Base-by-base conservation (phyloP, 306 rosid species). In the Fragaria nilgerrensis region DNA sequence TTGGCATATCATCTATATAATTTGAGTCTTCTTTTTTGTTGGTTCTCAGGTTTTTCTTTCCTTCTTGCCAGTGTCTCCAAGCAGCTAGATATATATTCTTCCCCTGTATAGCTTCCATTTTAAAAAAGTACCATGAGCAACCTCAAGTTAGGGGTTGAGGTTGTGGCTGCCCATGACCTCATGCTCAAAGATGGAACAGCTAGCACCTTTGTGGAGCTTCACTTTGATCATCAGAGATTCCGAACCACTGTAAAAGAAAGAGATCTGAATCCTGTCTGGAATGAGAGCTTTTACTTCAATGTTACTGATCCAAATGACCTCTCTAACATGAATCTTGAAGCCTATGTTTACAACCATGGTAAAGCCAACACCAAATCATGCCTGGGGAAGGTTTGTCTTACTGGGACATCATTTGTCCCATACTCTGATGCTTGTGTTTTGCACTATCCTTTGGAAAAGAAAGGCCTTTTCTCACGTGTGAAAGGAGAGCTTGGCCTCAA, bases 401-500 rank as follows among this genome's bases (percentile, higher is more conserved):
- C 94, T 2, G 93, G 92, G 74, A 82, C 97, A 27, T 95, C 99
- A 13, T 95, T 95, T 66, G 99, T 95, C 19, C 81, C 94, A 4
- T 80, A 88, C 75, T 81, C 98, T 37, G 99, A 95, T 75, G 97
- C 98, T 75, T 86, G 83, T 76, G 85, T 89, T 78, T 76, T 91
- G 83, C 93, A 89, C 87, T 95, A 95, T 78, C 99, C 99, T 70
- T 74, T 95, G 15, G 99, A 95, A 70, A 95, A 83, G 79, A 86
- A 73, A 73, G 68, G 65, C 72, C 2, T 92, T 25, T 85, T 91
- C 16, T 91, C 97, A 0, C 88, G 90, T 3, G 75, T 84, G 20
- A 92, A 87, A 75, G 98, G 99, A 49, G 99, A 95, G 81, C 92
- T 95, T 82, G 98, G 99, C 75, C 86, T 95, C 79, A 92, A 91